phyloP scores from a whole-genome alignment of 306 rosid species.

The Mimosa bimucronata region DNA sequence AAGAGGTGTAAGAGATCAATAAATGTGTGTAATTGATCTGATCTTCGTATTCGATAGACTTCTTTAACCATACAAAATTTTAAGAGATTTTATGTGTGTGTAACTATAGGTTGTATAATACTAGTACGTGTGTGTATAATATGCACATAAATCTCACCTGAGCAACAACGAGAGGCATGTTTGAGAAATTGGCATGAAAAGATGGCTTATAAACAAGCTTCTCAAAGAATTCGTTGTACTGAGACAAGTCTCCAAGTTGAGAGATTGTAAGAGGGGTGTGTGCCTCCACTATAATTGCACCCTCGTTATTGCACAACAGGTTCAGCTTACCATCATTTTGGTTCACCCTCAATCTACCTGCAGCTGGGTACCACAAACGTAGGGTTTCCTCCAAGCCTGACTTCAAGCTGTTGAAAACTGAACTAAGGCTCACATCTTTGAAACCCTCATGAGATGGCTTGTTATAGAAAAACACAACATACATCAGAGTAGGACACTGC shows the following conservation, averaged over 20 bases:
- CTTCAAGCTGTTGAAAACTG: constrained; percentile 57
- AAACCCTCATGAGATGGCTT: constrained; percentile 7
- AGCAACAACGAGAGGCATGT: constrained; percentile 74
- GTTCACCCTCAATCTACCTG: constrained; percentile 58
- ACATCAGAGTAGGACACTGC: constrained; percentile 74
- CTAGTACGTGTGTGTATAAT: not conserved
- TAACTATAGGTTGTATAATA: not conserved
- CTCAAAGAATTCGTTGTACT: constrained; percentile 62
- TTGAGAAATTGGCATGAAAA: constrained; percentile 59
- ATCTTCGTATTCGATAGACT: too few relatives aligned
- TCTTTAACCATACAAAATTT: not conserved
- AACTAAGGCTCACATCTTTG: constrained; percentile 32
- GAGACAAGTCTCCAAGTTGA: constrained; percentile 69
- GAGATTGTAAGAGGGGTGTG: constrained; percentile 44
- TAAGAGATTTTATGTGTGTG: not conserved
- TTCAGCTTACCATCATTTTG: constrained; percentile 59
- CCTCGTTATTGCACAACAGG: constrained; percentile 72
- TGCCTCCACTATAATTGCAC: constrained; percentile 65
- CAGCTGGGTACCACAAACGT: constrained; percentile 65
- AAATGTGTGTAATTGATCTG: too few relatives aligned
- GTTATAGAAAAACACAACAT: constrained; percentile 65
- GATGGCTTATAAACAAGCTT: constrained; percentile 63
- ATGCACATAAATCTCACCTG: constrained; percentile 54
- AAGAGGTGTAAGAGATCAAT: not conserved
- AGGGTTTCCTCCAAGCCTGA: constrained; percentile 70